Conservation (phyloP, 768 basidiomycete species). For the Podaxis sp. region DNA sequence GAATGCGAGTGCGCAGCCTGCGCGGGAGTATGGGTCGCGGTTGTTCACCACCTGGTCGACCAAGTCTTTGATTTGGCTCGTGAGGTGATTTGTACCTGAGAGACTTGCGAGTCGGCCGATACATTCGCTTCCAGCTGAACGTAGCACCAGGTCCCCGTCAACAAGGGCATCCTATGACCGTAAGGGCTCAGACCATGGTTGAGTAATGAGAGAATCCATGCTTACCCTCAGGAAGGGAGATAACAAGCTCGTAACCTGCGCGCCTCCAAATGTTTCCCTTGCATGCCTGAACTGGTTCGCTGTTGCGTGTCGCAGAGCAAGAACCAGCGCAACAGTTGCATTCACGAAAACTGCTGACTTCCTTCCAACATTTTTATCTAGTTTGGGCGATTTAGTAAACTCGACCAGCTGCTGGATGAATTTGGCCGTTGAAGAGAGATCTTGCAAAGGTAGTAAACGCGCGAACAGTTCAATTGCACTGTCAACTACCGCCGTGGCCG, state of each 20-base stretch:
- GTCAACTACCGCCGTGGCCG: conserved; percentile 83
- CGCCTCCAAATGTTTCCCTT: conserved; percentile 64
- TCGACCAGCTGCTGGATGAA: conserved; percentile 62
- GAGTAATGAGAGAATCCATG: neutral
- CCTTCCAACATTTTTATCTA: conserved; percentile 86
- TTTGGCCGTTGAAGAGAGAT: conserved; percentile 53
- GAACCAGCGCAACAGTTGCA: conserved; percentile 69
- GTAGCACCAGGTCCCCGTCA: conserved; percentile 75
- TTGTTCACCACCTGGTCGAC: conserved; percentile 95
- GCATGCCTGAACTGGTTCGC: conserved; percentile 53
- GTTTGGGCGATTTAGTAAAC: conserved; percentile 67
- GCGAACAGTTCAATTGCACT: conserved; percentile 88
- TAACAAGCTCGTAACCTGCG: conserved; percentile 59
- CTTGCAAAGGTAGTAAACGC: conserved; percentile 76
- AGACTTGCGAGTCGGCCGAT: conserved; percentile 86
- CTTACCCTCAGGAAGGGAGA: conserved; percentile 78
- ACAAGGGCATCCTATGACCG: conserved; percentile 66
- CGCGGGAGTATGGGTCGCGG: conserved; percentile 87
- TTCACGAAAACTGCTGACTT: conserved; percentile 85
- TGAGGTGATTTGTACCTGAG: conserved; percentile 81
- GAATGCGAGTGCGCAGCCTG: conserved; percentile 91
- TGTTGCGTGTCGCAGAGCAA: conserved; percentile 62
- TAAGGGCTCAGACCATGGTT: neutral
- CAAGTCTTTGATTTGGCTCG: conserved; percentile 82
- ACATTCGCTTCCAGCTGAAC: conserved; percentile 81